Conservation (phyloP, 2,329 filamentous ascomycete species). For the Pseudogymnoascus destructans region DNA sequence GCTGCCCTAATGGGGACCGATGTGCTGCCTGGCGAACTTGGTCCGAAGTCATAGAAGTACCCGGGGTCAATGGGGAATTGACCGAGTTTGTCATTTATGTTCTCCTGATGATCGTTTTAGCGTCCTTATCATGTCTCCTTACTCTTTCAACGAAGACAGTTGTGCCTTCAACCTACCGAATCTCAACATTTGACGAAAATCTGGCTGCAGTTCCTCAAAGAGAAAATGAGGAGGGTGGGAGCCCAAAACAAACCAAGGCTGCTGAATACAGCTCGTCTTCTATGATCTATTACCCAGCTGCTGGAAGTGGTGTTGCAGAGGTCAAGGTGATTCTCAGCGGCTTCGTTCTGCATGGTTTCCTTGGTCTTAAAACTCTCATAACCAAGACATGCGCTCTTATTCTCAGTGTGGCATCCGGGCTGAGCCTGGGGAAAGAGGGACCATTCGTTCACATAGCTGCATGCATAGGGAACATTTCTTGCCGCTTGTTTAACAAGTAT, state of each 20-base stretch:
- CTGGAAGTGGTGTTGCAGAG: slow-evolving; percentile 91
- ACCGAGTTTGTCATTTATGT: slow-evolving; percentile 73
- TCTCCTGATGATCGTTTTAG: slow-evolving; percentile 53
- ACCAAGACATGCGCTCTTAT: slow-evolving; percentile 76
- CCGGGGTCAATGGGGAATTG: slow-evolving; percentile 28
- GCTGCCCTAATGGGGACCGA: slow-evolving; percentile 41
- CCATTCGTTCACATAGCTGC: slow-evolving; percentile 97
- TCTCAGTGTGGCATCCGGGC: slow-evolving; percentile 78
- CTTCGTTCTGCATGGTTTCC: slow-evolving; percentile 90
- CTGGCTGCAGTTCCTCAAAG: slow-evolving; percentile 51
- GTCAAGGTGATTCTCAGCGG: slow-evolving; percentile 96
- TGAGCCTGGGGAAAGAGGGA: slow-evolving; percentile 84
- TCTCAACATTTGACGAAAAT: slow-evolving; percentile 87
- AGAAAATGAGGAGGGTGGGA: slow-evolving; percentile 30
- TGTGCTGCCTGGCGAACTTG: slow-evolving; percentile 51
- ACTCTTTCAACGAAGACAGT: slow-evolving; percentile 88
- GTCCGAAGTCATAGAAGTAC: slow-evolving; percentile 33
- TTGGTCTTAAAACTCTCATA: slow-evolving; percentile 74
- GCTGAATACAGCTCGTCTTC: slow-evolving; percentile 36
- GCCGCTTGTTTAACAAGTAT: slow-evolving; percentile 88
- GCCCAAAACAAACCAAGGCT: slow-evolving; percentile 20
- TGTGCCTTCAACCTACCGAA: slow-evolving; percentile 74
- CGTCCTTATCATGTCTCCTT: slow-evolving; percentile 60
- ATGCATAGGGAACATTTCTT: slow-evolving; percentile 89
- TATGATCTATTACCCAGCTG: slow-evolving; percentile 91